Conservation (phyloP, 768 basidiomycete genomes). For the Chalciporus piperatus region DNA sequence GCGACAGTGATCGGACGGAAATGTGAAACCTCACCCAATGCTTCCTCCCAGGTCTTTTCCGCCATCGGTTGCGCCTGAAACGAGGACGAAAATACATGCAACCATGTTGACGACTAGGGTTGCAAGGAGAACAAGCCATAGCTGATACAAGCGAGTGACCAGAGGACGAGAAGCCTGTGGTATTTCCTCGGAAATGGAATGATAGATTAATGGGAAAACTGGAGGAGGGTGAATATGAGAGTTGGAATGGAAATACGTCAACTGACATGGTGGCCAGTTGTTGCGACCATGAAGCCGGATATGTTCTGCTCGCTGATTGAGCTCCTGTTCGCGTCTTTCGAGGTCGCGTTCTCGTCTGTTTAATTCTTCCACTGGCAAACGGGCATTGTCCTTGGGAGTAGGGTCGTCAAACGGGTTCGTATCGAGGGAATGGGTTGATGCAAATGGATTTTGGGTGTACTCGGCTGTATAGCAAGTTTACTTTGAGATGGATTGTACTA, state of each 20-base stretch:
- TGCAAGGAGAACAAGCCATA: constrained; percentile 87
- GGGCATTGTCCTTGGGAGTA: constrained; percentile 40
- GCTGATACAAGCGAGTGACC: constrained; percentile 83
- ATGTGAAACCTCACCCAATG: constrained; percentile 57
- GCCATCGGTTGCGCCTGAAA: constrained; percentile 71
- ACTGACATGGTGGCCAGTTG: constrained; percentile 92
- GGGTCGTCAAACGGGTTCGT: constrained; percentile 92
- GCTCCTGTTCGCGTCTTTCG: constrained; percentile 72
- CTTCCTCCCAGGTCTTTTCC: constrained; percentile 79
- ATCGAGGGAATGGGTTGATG: constrained; percentile 81
- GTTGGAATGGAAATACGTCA: constrained; percentile 5
- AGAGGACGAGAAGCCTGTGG: constrained; percentile 75
- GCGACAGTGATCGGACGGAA: constrained; percentile 22
- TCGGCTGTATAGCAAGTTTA: constrained; percentile 16
- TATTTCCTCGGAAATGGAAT: constrained; percentile 89
- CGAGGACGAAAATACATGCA: constrained; percentile 82
- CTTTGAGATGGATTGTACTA: not conserved
- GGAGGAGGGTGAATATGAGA: constrained; percentile 22
- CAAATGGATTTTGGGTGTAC: constrained; percentile 72
- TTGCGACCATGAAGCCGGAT: constrained; percentile 76
- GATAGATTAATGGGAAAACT: constrained; percentile 95
- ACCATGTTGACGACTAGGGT: constrained; percentile 89
- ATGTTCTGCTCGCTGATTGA: constrained; percentile 64
- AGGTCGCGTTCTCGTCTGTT: constrained; percentile 79
- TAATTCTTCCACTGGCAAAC: constrained; percentile 54